Conservation (phyloP, 139 green algal genomes). For the Nannochloris sp. region DNA sequence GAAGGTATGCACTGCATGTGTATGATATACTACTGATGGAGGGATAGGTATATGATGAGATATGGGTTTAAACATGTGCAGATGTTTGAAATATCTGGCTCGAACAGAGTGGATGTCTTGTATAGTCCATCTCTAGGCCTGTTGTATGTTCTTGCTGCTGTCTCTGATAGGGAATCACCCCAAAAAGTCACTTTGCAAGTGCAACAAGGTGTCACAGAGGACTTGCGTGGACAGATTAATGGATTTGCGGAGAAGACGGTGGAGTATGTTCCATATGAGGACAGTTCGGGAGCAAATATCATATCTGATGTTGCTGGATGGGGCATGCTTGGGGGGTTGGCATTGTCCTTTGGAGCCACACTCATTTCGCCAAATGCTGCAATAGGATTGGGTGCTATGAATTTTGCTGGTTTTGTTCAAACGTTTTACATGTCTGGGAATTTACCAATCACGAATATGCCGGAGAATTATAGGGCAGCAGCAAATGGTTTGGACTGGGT, state of each 20-base stretch:
- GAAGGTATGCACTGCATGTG: neutral
- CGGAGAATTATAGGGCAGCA: conserved; percentile 6
- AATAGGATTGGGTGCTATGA: conserved; percentile 20
- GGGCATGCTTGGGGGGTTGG: conserved; percentile 11
- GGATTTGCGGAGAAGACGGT: neutral
- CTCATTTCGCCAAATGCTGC: conserved; percentile 8
- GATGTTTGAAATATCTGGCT: neutral
- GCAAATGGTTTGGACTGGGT: conserved; percentile 5
- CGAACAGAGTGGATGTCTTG: conserved; percentile 18
- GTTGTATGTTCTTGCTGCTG: conserved; percentile 19
- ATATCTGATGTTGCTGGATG: conserved; percentile 12
- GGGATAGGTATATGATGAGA: no score
- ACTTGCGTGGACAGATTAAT: conserved; percentile 3
- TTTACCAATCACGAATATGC: conserved; percentile 27
- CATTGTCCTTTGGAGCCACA: conserved; percentile 15
- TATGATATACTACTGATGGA: no score
- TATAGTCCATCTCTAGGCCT: conserved; percentile 11
- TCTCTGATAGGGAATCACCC: conserved; percentile 2
- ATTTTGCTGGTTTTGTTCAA: conserved; percentile 21
- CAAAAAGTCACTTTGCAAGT: conserved; percentile 7
- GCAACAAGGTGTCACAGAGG: neutral
- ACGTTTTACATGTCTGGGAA: conserved; percentile 19
- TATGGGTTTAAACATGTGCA: neutral
- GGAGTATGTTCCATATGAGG: conserved; percentile 10
- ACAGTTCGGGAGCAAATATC: neutral